Evolutionary conservation across 108 stramenopile species (phyloP).

Genomic region (Parietichytrium sp.): DNA sequence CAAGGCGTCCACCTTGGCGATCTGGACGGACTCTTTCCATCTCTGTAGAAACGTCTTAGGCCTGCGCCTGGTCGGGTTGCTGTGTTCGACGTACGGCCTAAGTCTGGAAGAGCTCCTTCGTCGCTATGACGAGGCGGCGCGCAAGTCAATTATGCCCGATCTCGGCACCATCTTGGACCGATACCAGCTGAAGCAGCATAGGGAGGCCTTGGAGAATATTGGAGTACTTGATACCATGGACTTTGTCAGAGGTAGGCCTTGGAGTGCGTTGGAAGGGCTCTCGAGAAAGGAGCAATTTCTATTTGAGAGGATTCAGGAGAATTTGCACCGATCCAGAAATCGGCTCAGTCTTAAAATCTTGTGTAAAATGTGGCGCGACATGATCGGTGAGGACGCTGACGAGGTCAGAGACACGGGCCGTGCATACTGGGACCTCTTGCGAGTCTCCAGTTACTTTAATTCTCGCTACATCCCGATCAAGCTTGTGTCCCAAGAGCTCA

Average conservation of each 20-base stretch:
- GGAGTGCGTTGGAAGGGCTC: not conserved
- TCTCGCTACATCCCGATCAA: conserved; percentile 11
- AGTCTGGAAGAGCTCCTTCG: not conserved
- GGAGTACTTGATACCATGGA: conserved; percentile 32
- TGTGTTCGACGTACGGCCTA: not conserved
- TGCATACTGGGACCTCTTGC: not conserved
- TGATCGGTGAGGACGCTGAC: not conserved
- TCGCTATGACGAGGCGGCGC: not conserved
- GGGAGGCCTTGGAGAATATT: not conserved
- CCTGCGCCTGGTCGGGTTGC: not conserved
- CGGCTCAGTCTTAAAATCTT: conserved; percentile 11
- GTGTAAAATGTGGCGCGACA: conserved; percentile 35
- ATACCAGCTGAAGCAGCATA: not conserved
- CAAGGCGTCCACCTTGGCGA: not conserved
- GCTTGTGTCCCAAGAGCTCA: not conserved
- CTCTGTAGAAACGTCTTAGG: not conserved
- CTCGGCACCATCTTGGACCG: not conserved
- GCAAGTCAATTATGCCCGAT: not conserved
- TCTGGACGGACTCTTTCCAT: not conserved
- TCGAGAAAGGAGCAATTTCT: conserved; percentile 2
- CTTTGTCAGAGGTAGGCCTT: conserved; percentile 6
- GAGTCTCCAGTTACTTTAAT: conserved; percentile 1
- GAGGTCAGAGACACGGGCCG: conserved; percentile 13
- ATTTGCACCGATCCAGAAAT: not conserved
- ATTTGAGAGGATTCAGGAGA: conserved; percentile 36